Evolutionary conservation across 805 yeast genomes (phyloP).

Genomic region (Candida sphagnicola): DNA sequence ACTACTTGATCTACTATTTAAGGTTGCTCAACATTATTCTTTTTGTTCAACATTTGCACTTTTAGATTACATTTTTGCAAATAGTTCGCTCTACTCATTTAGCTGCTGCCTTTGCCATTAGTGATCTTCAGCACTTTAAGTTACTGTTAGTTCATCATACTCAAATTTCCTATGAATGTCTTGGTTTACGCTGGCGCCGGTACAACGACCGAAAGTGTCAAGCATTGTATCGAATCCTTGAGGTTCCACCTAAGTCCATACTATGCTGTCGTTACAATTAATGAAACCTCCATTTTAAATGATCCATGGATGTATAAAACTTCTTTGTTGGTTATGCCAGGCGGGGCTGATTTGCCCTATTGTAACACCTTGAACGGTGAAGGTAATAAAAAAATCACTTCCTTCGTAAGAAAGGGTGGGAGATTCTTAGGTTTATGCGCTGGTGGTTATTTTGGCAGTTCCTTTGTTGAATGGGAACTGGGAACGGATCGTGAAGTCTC

Average conservation of each 20-base stretch:
- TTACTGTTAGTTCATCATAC: neutral
- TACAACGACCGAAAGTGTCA: conserved; percentile 80
- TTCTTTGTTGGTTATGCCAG: conserved; percentile 80
- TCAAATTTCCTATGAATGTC: conserved; percentile 24
- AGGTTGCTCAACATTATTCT: no score
- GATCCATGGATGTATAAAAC: conserved; percentile 92
- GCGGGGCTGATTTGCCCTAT: conserved; percentile 94
- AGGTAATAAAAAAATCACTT: conserved; percentile 57
- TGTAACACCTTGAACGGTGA: conserved; percentile 68
- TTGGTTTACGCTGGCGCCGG: conserved; percentile 57
- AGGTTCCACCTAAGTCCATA: conserved; percentile 74
- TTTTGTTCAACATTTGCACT: no score
- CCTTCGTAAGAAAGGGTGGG: conserved; percentile 78
- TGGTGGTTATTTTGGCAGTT: conserved; percentile 84
- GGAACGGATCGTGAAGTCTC: conserved; percentile 78
- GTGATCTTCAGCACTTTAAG: no score
- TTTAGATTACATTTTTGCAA: no score
- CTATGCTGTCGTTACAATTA: conserved; percentile 79
- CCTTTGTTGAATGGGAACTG: conserved; percentile 77
- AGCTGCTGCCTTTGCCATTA: no score
- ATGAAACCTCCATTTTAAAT: conserved; percentile 53
- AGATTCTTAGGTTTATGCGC: conserved; percentile 86
- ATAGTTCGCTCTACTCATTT: no score
- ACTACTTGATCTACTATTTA: no score
- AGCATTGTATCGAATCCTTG: conserved; percentile 75